Base-by-base conservation (phyloP, 2,329 filamentous ascomycete genomes). In the Penicillium sumatraense region DNA sequence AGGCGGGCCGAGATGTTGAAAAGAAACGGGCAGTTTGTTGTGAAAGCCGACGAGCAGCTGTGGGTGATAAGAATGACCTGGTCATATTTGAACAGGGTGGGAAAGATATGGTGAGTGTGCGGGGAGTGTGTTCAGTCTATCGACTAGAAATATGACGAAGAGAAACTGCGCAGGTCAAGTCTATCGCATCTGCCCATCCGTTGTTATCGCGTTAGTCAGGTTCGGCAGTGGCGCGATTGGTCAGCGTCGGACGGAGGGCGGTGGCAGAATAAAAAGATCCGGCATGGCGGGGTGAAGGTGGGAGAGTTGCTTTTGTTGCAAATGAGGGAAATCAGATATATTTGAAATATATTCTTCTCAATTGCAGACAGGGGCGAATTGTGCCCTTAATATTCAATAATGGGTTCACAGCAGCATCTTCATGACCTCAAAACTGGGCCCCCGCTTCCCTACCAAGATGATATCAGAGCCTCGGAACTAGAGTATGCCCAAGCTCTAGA, bases 401-500 rank as follows among this genome's bases (percentile, higher is more conserved):
- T 73, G 71, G 66, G 65, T 18, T 70, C 71, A 36, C 58, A 57
- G 16, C 62, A 68, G 29, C 69, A 66, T 49, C 50, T 68, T 24
- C 64, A 60, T 36, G 63, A 67, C 40, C 63, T 70, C 52, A 67
- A 66, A 50, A 59, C 52, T 40, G 66, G 59, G 14, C 64, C 63
- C 52, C 71, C 65, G 50, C 69, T 68, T 62, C 63, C 58, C 41
- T 68, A 68, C 57, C 51, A 56, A 26, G 68, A 67, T 61, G 71
- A 73, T 67, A 68, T 67, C 56, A 64, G 67, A 56, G 69, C 70
- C 21, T 68, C 73, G 47, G 70, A 61, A 13, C 68, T 62, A 35
- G 70, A 71, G 56, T 76, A 79, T 59, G 78, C 79, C 24, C 62
- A 72, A 51, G 72, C 74, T 23, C 78, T 89, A 5, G 88, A 91